Evolutionary conservation across 2,329 filamentous ascomycete genomes (phyloP).

Genomic region (Orbilia blumenaviensis): DNA sequence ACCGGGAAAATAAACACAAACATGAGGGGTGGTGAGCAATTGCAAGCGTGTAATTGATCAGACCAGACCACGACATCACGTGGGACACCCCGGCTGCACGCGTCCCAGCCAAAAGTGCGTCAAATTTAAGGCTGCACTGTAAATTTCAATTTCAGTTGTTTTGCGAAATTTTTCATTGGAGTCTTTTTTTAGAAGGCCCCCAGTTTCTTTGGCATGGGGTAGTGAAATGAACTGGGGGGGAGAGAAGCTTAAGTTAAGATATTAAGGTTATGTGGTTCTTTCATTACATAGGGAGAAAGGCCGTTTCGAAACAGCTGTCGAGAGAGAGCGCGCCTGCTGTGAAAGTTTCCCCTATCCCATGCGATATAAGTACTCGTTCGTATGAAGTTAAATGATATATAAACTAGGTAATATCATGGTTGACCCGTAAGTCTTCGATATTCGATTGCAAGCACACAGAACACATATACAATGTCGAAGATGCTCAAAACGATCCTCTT

Average conservation of each 20-base stretch:
- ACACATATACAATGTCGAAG: too few species aligned
- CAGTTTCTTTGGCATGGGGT: background rate
- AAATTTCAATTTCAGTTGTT: too few species aligned
- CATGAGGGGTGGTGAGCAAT: slow-evolving; percentile 8
- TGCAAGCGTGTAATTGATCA: slow-evolving; percentile 27
- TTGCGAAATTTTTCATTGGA: background rate
- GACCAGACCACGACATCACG: slow-evolving; percentile 23
- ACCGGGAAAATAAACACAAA: background rate
- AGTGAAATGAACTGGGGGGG: background rate
- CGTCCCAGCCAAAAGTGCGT: background rate
- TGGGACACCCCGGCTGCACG: background rate
- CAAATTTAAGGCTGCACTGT: slow-evolving; percentile 9
- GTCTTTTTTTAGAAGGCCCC: slow-evolving; percentile 3
- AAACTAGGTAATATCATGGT: too few species aligned
- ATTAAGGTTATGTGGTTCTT: too few species aligned
- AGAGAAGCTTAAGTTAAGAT: background rate
- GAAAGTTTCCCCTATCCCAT: too few species aligned
- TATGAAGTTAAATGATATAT: too few species aligned
- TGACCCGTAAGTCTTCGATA: too few species aligned
- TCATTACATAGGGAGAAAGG: background rate
- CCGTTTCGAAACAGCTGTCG: too few species aligned
- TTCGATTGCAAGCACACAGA: too few species aligned
- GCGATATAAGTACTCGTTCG: too few species aligned
- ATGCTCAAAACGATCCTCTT: too few species aligned
- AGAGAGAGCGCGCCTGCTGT: too few species aligned